phyloP scores from a whole-genome alignment of 495 filamentous ascomycete species.

The Glarea lozoyensis region DNA sequence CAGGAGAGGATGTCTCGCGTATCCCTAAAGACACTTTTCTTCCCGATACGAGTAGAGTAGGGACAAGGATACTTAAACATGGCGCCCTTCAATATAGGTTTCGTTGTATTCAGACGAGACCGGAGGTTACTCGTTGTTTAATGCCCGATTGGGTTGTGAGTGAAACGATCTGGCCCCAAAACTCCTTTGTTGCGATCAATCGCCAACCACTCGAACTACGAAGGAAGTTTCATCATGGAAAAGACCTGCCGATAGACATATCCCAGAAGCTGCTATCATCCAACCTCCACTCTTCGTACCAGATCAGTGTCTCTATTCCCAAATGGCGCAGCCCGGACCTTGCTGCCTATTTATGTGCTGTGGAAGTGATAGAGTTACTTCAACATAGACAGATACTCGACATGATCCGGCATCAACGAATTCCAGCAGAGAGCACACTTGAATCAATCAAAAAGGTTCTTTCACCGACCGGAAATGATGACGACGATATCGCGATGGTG shows the following conservation, averaged over 20 bases:
- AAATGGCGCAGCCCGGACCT: slow-evolving; percentile 26
- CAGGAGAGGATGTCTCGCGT: slow-evolving; percentile 3
- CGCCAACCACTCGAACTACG: slow-evolving; percentile 43
- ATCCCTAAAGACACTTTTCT: slow-evolving; percentile 10
- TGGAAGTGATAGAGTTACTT: slow-evolving; percentile 52
- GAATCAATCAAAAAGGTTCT: slow-evolving; percentile 43
- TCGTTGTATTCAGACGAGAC: slow-evolving; percentile 27
- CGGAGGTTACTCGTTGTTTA: slow-evolving; percentile 9
- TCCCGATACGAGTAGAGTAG: background rate
- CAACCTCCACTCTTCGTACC: slow-evolving; percentile 42
- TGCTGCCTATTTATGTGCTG: slow-evolving; percentile 42
- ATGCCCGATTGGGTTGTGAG: slow-evolving; percentile 45
- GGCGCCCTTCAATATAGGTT: slow-evolving; percentile 23
- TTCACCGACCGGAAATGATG: slow-evolving; percentile 25
- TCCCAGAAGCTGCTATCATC: slow-evolving; percentile 37
- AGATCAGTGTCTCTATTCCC: slow-evolving; percentile 45
- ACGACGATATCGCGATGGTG: slow-evolving; percentile 63
- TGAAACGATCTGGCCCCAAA: slow-evolving; percentile 62
- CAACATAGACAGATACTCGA: slow-evolving; percentile 40
- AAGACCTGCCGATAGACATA: slow-evolving; percentile 68
- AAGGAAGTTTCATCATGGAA: slow-evolving; percentile 58
- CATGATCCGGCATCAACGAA: slow-evolving; percentile 22
- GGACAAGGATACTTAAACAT: slow-evolving; percentile 7
- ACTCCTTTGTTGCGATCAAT: slow-evolving; percentile 58
- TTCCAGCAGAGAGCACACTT: slow-evolving; percentile 29